phyloP scores from a whole-genome alignment of 2,329 filamentous ascomycete genomes.

The Furcasterigmium furcatum region DNA sequence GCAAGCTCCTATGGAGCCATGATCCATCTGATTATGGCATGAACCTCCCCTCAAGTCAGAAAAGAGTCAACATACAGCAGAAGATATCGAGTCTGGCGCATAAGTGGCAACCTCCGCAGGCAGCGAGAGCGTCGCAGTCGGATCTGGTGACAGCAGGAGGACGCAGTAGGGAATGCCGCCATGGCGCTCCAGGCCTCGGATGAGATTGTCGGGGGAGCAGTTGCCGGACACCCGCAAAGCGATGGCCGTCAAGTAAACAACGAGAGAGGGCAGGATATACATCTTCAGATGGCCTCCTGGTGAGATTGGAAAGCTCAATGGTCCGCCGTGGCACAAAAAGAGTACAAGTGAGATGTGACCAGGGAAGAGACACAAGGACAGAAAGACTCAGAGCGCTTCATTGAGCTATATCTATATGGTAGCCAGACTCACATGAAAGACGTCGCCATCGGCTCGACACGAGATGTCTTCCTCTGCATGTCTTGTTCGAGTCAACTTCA shows the following conservation, averaged over 20 bases:
- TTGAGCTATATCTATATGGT: too few relatives aligned
- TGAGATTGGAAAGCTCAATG: too few relatives aligned
- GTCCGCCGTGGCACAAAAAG: too few relatives aligned
- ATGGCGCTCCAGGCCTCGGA: conserved; percentile 9
- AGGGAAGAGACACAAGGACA: too few relatives aligned
- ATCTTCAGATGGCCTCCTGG: too few relatives aligned
- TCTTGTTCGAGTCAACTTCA: too few relatives aligned
- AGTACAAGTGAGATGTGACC: too few relatives aligned
- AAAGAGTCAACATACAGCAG: conserved; percentile 4
- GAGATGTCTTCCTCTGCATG: neutral
- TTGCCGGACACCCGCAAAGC: neutral
- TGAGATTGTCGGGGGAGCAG: conserved; percentile 8
- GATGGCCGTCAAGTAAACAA: neutral
- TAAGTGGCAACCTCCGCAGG: conserved; percentile 5
- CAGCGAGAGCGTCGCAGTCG: neutral
- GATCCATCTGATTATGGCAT: too few relatives aligned
- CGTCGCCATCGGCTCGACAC: neutral
- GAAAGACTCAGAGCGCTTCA: too few relatives aligned
- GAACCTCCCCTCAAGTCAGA: too few relatives aligned
- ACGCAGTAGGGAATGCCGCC: conserved; percentile 9
- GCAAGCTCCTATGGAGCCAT: too few relatives aligned
- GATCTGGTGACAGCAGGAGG: neutral
- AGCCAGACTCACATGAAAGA: neutral
- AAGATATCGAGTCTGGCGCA: neutral
- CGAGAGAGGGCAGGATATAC: neutral